Conservation (phyloP, 2,329 filamentous ascomycete genomes). For the Botrytis porri region DNA sequence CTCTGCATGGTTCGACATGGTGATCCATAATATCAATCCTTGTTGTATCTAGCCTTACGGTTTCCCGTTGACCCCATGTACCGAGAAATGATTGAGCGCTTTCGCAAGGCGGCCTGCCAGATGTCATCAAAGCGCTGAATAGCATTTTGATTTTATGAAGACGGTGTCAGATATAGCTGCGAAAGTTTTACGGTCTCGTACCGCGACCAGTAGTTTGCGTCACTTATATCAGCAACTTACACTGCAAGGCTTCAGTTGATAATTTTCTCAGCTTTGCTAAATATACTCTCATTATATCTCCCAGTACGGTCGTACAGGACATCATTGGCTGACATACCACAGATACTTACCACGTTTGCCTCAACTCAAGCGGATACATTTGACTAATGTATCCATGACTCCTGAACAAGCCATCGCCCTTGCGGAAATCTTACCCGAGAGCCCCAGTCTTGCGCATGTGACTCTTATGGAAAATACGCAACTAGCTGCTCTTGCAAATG, state of each 20-base stretch:
- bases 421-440: slow-evolving; percentile 86
- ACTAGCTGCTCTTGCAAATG: slow-evolving; percentile 67
- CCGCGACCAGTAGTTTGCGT: slow-evolving; percentile 12
- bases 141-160: neutral
- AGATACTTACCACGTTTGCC: slow-evolving; percentile 77
- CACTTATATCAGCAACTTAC: slow-evolving; percentile 9
- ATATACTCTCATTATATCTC: neutral
- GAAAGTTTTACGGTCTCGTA: slow-evolving; percentile 6
- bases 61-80: neutral
- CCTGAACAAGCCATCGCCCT: slow-evolving; percentile 87
- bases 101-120: neutral
- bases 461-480: slow-evolving; percentile 80
- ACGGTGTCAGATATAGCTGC: neutral
- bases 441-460: slow-evolving; percentile 76
- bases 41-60: slow-evolving; percentile 2
- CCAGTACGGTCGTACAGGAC: neutral
- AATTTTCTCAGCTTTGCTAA: slow-evolving; percentile 13
- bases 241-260: neutral
- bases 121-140: neutral
- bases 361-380: slow-evolving; percentile 77
- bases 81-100: neutral
- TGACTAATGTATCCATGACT: slow-evolving; percentile 79
- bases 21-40: slow-evolving; percentile 1
- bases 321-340: slow-evolving; percentile 14
- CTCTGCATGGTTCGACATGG: neutral